phyloP scores from a whole-genome alignment of 495 filamentous ascomycete genomes.

The Polyplosphaeria fusca region DNA sequence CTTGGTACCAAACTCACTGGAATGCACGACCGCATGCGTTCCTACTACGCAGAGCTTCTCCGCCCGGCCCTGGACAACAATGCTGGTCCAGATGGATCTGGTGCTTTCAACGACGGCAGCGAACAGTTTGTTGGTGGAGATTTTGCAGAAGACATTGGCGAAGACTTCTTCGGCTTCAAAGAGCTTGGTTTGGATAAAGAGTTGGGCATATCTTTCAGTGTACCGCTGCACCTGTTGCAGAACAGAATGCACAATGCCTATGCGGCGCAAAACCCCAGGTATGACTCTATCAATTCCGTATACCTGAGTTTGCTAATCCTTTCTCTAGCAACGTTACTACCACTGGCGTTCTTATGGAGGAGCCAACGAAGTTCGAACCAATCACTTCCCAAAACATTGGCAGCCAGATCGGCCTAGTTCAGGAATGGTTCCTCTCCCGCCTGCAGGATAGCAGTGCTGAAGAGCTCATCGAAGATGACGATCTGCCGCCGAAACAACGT shows the following conservation, averaged over 20 bases:
- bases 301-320: conserved; percentile 14
- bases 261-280: conserved; percentile 68
- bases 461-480: conserved; percentile 88
- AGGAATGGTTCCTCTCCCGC: conserved; percentile 85
- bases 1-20: conserved; percentile 73
- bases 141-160: conserved; percentile 94
- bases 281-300: conserved; percentile 34
- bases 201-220: conserved; percentile 79
- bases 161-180: conserved; percentile 99
- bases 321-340: conserved; percentile 48
- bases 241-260: conserved; percentile 79
- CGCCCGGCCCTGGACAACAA: conserved; percentile 77
- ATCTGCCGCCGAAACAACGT: conserved; percentile 86
- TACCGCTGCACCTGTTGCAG: conserved; percentile 91
- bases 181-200: conserved; percentile 89
- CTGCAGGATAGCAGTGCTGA: conserved; percentile 77
- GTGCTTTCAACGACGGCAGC: conserved; percentile 90
- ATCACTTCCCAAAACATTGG: conserved; percentile 75
- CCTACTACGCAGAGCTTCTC: conserved; percentile 81
- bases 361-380: conserved; percentile 70
- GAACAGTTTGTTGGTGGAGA: conserved; percentile 96
- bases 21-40: conserved; percentile 90
- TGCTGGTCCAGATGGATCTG: conserved; percentile 76
- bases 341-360: conserved; percentile 59
- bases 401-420: conserved; percentile 77